Evolutionary conservation across 176 grass and related monocot species (phyloP).

Genomic region (Hordeum marinum): DNA sequence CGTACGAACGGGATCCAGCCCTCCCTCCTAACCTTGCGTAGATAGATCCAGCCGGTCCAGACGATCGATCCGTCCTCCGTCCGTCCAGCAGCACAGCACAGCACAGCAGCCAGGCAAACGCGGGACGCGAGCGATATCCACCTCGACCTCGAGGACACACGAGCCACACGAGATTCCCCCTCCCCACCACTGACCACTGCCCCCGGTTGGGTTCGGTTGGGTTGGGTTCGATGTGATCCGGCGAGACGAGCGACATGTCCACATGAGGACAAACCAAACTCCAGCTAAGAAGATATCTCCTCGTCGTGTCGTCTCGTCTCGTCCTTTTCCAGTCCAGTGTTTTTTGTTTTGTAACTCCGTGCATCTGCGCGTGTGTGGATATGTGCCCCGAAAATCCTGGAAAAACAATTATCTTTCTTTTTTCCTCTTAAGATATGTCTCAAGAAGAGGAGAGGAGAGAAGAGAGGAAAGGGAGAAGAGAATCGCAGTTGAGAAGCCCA

Average conservation of each 20-base stretch:
- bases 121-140: no score
- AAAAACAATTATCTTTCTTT: neutral
- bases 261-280: conserved; percentile 61
- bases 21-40: neutral
- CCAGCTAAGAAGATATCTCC: conserved; percentile 43
- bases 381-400: neutral
- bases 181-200: neutral
- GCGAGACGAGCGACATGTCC: conserved; percentile 14
- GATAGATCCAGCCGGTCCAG: conserved; percentile 15
- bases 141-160: conserved; percentile 8
- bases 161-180: neutral
- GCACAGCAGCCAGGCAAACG: neutral
- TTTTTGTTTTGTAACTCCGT: conserved; percentile 1
- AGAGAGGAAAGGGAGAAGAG: neutral
- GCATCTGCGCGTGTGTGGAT: neutral
- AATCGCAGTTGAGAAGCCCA: neutral
- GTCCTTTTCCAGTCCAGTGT: conserved; percentile 8
- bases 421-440: no score
- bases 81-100: neutral
- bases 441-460: no score
- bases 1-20: neutral
- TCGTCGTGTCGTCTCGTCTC: neutral
- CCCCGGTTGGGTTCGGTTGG: neutral
- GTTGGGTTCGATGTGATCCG: no score
- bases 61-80: neutral